Evolutionary conservation across 2,329 filamentous ascomycete genomes (phyloP), one percentile per base, ranked within the genome.

Genomic region (Geosmithia flava): DNA sequence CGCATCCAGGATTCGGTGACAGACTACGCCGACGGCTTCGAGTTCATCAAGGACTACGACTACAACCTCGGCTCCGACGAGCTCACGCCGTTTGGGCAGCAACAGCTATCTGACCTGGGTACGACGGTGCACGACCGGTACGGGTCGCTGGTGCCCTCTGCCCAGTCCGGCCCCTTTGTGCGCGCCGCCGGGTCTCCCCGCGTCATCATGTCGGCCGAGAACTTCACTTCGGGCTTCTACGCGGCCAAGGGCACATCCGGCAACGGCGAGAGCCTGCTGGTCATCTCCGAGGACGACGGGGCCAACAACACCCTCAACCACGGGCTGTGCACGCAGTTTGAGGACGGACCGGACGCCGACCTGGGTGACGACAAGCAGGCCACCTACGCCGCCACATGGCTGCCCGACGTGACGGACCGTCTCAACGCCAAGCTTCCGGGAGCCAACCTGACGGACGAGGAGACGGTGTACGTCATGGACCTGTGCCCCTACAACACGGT

Each of bases 401-500:
- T 80, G 1, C 77, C 80, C 0, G 64, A 78, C 0, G 86, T 95
- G 53, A 74, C 75, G n/a, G 63, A 71, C 2, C 79, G 87, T 7
- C 65, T 95, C 41, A 88, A 90, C 59, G 56, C 66, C 15, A 77
- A 83, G 51, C 70, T 96, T 0, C 74, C 74, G 0, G 84, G 85
- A 2, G 81, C 77, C 5, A 79, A 84, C 51, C 62, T 95, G 42
- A 77, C 75, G 2, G 59, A 71, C 13, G 58, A 68, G 1, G 81
- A 91, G 33, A 78, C 81, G 1, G 69, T 89, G 49, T 76, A 75
- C 49, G 61, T 96, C 33, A 95, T 96, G 88, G 88, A 95, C 56
- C 71, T 95, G 51, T 96, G 90, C 58, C 83, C 90, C 0, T 95
- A 88, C 66, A 76, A 84, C 55, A 91, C 87, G 0, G 80, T 95